Percentiles rank a stretch among this genome's conserved stretches.
phyloP scores from a whole-genome alignment of 768 basidiomycete species.

The Suillus hirtellus region DNA sequence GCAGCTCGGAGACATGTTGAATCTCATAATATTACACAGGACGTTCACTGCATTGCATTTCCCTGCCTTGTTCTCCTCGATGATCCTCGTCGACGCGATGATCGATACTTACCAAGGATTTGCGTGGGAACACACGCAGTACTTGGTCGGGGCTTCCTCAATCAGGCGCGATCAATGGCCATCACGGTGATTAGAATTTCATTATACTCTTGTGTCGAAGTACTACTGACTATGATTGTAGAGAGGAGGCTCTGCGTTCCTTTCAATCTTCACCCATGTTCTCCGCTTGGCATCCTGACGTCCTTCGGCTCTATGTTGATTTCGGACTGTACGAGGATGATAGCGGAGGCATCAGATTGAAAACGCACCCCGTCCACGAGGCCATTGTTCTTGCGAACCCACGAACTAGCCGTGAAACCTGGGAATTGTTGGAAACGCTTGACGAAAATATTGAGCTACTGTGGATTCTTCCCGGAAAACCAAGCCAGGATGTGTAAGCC shows the following conservation, averaged over 20 bases:
- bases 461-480: constrained; percentile 29
- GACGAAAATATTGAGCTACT: constrained; percentile 27
- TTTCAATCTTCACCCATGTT: constrained; percentile 67
- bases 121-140: neutral
- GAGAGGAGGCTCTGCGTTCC: constrained; percentile 56
- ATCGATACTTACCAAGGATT: constrained; percentile 30
- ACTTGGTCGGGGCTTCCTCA: constrained; percentile 46
- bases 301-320: constrained; percentile 60
- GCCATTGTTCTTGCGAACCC: constrained; percentile 59
- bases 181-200: constrained; percentile 43
- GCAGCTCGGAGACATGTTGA: neutral
- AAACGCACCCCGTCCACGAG: constrained; percentile 68
- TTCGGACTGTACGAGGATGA: constrained; percentile 45
- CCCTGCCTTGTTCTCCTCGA: constrained; percentile 67
- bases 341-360: constrained; percentile 51
- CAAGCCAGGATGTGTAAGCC: constrained; percentile 13
- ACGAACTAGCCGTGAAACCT: constrained; percentile 22
- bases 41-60: constrained; percentile 60
- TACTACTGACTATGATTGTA: constrained; percentile 22
- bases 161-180: constrained; percentile 62
- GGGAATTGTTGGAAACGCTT: constrained; percentile 27
- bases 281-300: constrained; percentile 63
- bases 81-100: constrained; percentile 81
- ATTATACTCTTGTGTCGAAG: neutral
- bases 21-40: constrained; percentile 34